Evolutionary conservation across 2,329 filamentous ascomycete species (phyloP), one percentile per base, ranked within the genome.

Genomic region (Sporothrix curviconia): DNA sequence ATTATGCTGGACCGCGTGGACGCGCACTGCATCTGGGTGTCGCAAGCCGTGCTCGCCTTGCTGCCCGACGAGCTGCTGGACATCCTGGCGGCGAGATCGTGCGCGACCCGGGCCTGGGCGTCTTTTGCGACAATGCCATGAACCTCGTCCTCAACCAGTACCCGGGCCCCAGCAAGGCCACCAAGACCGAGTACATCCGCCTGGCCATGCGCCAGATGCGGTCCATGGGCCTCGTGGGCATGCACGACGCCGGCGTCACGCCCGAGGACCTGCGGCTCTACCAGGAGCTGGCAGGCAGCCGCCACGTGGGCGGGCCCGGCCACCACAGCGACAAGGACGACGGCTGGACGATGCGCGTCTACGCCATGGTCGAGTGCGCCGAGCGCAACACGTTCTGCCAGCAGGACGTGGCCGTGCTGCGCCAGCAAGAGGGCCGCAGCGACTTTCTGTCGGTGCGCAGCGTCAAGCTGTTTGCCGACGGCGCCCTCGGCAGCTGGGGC

Each of bases 71-170:
- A 78, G 8, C 61, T 79, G 25, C 72, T 76, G 2, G 76, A 80
- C 55, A 67, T 76, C 82, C 83, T 1, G 85, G 85, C 11, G 86
- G 86, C 1, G 83, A 87, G 59, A 78, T 87, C 11, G 68, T 85
- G 14, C 75, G 78, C 30, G 71, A 81, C 3, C 84, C 85, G 0
- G 83, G 83, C 0, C 75, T 78, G 64, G 85, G 86, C 42, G 84
- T 89, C 9, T 88, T 89, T 63, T 89, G 86, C 66, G 85, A 89
- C 68, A 88, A 88, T 65, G 85, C 85, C 24, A 87, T 88, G 79
- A 81, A 85, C 43, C 68, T 85, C 52, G 76, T 87, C 36, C 72
- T 76, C 57, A 70, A 74, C 2, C 64, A 80, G 17, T 85, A 82
- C 73, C 84, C 84, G 1, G 77, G 78, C 58, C 82, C 83, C 0